Conservation (phyloP, 2,329 filamentous ascomycete genomes). For the Alternaria ventricosa region DNA sequence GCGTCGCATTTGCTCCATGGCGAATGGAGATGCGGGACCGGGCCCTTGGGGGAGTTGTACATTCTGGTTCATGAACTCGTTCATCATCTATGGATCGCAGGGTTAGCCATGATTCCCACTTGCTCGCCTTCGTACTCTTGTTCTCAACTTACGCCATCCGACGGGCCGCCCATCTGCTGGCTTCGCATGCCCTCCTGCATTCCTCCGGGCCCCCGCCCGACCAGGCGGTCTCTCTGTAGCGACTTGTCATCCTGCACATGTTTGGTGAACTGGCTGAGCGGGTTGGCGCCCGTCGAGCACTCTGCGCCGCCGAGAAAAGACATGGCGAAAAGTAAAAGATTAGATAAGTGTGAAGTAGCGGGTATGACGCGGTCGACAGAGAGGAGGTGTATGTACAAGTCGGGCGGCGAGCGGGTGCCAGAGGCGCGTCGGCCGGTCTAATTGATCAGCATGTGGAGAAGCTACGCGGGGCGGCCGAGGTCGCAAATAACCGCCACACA, state of each 20-base stretch:
- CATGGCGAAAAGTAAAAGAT: conserved; percentile 62
- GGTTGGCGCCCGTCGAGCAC: conserved; percentile 95
- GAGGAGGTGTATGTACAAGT: conserved; percentile 9
- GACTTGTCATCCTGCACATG: conserved; percentile 96
- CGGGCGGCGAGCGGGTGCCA: conserved; percentile 1
- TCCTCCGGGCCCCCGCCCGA: conserved; percentile 73
- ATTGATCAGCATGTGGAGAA: conserved; percentile 33
- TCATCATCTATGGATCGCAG: conserved; percentile 73
- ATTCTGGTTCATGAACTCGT: conserved; percentile 85
- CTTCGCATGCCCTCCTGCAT: conserved; percentile 80
- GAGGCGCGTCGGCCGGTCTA: conserved; percentile 10
- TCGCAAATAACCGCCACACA: conserved; percentile 14
- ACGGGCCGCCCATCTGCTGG: conserved; percentile 69
- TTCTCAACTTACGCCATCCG: conserved; percentile 61
- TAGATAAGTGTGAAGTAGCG: not conserved
- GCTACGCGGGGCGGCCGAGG: conserved; percentile 24
- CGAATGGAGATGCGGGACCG: conserved; percentile 63
- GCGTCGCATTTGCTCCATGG: conserved; percentile 70
- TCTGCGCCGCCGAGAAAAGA: conserved; percentile 95
- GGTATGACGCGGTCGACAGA: conserved; percentile 5
- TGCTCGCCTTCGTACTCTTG: not conserved
- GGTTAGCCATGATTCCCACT: conserved; percentile 29
- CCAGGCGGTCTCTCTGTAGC: conserved; percentile 86
- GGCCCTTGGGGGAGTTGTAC: conserved; percentile 64
- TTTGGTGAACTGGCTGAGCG: conserved; percentile 96